A percentile compares a stretch with the other conserved stretches of the same genome.
Conservation (phyloP, 495 filamentous ascomycete species). For the Lophiotrema nucula region DNA sequence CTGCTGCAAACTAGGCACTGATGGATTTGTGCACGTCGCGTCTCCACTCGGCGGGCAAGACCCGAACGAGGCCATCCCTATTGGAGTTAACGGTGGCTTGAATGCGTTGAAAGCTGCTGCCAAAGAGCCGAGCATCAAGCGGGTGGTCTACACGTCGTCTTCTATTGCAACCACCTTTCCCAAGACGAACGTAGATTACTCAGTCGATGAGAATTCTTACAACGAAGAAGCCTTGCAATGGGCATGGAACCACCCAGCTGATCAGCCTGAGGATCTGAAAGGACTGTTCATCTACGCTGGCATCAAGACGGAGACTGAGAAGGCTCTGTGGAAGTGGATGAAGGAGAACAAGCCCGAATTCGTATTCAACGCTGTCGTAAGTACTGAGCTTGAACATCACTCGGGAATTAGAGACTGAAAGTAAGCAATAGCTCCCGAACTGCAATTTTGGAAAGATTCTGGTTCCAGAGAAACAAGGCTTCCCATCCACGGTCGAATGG, state of each 20-base stretch:
- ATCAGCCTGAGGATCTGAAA: conserved; percentile 8
- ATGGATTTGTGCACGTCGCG: conserved; percentile 27
- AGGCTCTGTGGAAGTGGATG: conserved; percentile 53
- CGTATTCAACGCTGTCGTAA: conserved; percentile 48
- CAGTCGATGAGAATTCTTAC: conserved; percentile 7
- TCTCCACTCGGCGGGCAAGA: conserved; percentile 14
- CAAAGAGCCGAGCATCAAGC: conserved; percentile 22
- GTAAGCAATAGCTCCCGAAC: conserved; percentile 47
- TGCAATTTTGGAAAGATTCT: conserved; percentile 37
- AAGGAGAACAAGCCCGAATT: conserved; percentile 50
- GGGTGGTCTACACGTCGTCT: conserved; percentile 29
- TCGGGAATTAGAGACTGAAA: not conserved
- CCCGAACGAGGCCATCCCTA: conserved; percentile 13
- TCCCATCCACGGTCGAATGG: conserved; percentile 16
- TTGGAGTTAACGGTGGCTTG: conserved; percentile 11
- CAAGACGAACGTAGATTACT: not conserved
- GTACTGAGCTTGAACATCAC: not conserved
- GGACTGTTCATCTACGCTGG: conserved; percentile 49
- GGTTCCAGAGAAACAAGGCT: conserved; percentile 19
- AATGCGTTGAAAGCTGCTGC: conserved; percentile 28
- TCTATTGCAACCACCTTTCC: conserved; percentile 16
- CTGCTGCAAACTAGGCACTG: too few species aligned
- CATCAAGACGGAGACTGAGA: conserved; percentile 56
- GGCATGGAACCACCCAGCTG: conserved; percentile 14
- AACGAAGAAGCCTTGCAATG: conserved; percentile 17